These are phyloP conservation scores for Apiospora arundinis DNA, from an alignment of 2,329 filamentous ascomycete genomes.

Conservation along the genomic window DNA sequence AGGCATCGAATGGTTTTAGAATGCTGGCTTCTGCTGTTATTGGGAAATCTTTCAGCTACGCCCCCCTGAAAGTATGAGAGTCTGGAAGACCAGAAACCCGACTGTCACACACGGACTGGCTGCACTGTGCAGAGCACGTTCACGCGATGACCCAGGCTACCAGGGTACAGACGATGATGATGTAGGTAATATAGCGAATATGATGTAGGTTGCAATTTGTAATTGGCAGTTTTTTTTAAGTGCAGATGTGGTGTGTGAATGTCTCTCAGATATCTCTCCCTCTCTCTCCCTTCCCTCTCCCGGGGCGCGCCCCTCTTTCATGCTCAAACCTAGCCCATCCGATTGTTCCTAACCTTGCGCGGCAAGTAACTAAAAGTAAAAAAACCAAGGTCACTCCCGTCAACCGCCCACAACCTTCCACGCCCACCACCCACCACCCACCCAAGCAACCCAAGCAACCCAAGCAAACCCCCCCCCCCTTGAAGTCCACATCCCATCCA, in stretches of 20 bases:
- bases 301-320: constrained; percentile 5
- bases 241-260: constrained; percentile 16
- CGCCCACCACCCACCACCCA: background rate
- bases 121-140: background rate
- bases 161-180: background rate
- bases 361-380: background rate
- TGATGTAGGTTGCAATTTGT: background rate
- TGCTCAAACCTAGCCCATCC: constrained; percentile 9
- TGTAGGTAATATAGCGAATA: background rate
- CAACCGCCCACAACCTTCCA: constrained; percentile 1
- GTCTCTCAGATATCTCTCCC: constrained; percentile 14
- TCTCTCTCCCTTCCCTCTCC: background rate
- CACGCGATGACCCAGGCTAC: background rate
- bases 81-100: background rate
- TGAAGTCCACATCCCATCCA: constrained; percentile 11
- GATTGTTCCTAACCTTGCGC: constrained; percentile 9
- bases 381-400: constrained; percentile 17
- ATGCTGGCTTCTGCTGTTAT: constrained; percentile 3
- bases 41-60: background rate
- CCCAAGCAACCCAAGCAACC: too few species aligned
- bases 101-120: background rate
- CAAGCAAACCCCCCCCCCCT: background rate
- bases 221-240: constrained; percentile 1
- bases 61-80: background rate
- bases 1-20: background rate